Conservation (phyloP, 306 rosid genomes). For the Glycine soja region DNA sequence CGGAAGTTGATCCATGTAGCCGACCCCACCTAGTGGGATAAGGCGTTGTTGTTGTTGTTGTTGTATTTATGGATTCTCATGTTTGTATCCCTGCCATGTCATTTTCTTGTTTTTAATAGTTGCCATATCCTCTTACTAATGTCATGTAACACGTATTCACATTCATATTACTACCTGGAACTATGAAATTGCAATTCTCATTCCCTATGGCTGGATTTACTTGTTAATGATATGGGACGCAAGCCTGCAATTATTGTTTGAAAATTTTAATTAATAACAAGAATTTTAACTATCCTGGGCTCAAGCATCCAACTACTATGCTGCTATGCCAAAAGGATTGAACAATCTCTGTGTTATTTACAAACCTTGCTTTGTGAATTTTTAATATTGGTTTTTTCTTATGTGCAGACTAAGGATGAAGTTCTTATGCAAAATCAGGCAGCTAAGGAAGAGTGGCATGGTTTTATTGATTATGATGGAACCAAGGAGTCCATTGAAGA, state of each 20-base stretch:
- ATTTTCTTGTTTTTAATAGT: no score
- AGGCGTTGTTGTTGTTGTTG: no score
- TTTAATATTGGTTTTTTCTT: conserved; percentile 18
- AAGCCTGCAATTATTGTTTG: conserved; percentile 9
- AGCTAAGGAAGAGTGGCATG: conserved; percentile 57
- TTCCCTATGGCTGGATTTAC: not conserved
- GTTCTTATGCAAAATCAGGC: conserved; percentile 46
- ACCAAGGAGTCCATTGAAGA: conserved; percentile 48
- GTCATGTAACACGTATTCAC: no score
- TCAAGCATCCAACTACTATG: not conserved
- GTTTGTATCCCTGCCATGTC: not conserved
- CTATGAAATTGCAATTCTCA: not conserved
- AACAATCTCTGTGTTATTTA: conserved; percentile 3
- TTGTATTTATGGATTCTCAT: not conserved
- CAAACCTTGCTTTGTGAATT: not conserved
- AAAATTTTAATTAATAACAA: not conserved
- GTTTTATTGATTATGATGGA: conserved; percentile 50
- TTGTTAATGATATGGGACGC: not conserved
- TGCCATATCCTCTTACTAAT: no score
- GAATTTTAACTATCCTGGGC: not conserved
- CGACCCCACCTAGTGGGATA: no score
- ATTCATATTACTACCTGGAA: conserved; percentile 4
- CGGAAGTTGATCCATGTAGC: no score
- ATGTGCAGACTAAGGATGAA: conserved; percentile 53
- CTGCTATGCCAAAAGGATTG: conserved; percentile 1